These are phyloP conservation scores for Neohortaea acidophila DNA, from an alignment of 495 filamentous ascomycete genomes.

Conservation along the genomic window DNA sequence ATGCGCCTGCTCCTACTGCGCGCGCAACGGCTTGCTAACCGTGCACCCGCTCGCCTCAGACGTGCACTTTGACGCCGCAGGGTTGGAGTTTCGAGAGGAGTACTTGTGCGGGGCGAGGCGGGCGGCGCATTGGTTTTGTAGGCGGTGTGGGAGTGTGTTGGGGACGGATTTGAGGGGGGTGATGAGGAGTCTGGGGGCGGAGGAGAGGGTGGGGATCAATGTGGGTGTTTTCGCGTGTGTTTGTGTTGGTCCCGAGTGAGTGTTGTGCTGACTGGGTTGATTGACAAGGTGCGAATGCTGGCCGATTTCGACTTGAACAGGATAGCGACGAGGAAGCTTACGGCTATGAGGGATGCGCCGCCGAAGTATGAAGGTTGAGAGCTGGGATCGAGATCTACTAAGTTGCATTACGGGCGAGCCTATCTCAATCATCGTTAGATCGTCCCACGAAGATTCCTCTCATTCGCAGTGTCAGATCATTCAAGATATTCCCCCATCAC, in stretches of 20 bases:
- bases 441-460: not conserved
- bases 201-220: slow-evolving; percentile 7
- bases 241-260: not conserved
- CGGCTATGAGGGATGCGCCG: slow-evolving; percentile 3
- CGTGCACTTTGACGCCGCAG: slow-evolving; percentile 6
- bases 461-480: slow-evolving; percentile 2
- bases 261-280: not conserved
- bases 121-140: slow-evolving; percentile 8
- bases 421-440: not conserved
- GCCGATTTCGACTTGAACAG: slow-evolving; percentile 9
- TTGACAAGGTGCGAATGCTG: slow-evolving; percentile 11
- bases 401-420: not conserved
- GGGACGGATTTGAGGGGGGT: slow-evolving; percentile 6
- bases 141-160: slow-evolving; percentile 4
- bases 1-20: slow-evolving; percentile 11
- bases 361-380: slow-evolving; percentile 5
- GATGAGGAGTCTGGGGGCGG: not conserved
- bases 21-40: slow-evolving; percentile 1
- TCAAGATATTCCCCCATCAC: slow-evolving; percentile 7
- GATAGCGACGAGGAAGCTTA: not conserved
- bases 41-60: slow-evolving; percentile 6
- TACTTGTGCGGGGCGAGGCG: slow-evolving; percentile 5
- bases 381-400: not conserved
- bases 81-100: slow-evolving; percentile 2
- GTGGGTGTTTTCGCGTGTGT: slow-evolving; percentile 2